Evolutionary conservation across 2,329 filamentous ascomycete species (phyloP), one percentile per base, ranked within the genome.

Genomic region (Pestalotiopsis sp.): DNA sequence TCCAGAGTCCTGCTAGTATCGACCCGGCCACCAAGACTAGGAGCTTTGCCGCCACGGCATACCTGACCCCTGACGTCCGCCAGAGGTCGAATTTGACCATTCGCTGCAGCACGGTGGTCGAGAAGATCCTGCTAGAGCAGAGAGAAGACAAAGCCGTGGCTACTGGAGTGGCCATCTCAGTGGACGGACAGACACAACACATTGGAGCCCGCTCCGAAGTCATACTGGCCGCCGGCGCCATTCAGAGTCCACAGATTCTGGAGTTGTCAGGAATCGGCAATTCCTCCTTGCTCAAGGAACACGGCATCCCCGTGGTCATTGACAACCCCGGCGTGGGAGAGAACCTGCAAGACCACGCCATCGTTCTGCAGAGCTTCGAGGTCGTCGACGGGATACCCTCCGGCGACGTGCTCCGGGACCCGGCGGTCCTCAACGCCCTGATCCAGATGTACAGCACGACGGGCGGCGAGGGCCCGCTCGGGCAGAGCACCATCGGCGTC

Each of bases 271-370:
- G 80, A 11, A 77, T 82, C n/a, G 80, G 80, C 52, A 77, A 80
- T 57, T 75, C 77, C 17, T 75, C 78, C 11, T 73, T 86, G 5
- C 82, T 88, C 4, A 68, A 76, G 25, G 74, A 76, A 45, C 77
- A 80, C 27, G 79, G 77, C 3, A 80, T 85, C 13, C 75, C 77
- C 38, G 75, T 78, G 4, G 69, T 82, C 2, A 76, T 84, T 41
- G 78, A 83, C 59, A 80, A 84, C 58, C 77, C 81, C 14, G 80
- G 81, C 66, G 83, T 86, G 3, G 84, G 84, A 31, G 78, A 81
- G 68, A 79, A 84, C 67, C 77, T 85, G 68, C 83, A 84, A 70
- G 83, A 86, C 70, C 83, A 86, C 66, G 74, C 79, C 56, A 78
- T 80, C 52, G 77, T 77, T 14, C 74, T 74, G 36, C 77, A 79